Evolutionary conservation across 129 eudicot genomes (phyloP), one percentile per base, ranked within the genome.

Genomic region (Deinandra increscens): DNA sequence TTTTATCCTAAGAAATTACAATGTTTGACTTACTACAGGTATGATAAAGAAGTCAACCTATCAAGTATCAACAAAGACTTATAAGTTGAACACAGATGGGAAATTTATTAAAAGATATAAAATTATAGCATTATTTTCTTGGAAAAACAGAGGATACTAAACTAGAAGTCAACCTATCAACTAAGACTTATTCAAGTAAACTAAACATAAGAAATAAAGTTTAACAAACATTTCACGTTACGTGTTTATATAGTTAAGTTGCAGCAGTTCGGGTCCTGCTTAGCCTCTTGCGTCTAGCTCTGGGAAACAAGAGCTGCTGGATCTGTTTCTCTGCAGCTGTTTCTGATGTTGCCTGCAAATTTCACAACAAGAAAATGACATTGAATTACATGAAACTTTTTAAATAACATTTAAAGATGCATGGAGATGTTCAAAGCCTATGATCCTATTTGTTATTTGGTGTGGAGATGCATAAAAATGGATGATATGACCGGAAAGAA

Each of bases 241-340:
- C 60, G 61, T 70, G 15, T 69, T 59, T 60, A 45, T 36, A 67
- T 75, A 43, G 44, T 66, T 65, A 65, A 15, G 56, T 50, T 77
- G 75, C 72, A 66, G 68, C 68, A 5, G 79, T 66, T 17, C 58
- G 75, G 42, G 43, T 77, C 73, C 72, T 73, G 19, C 76, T 42
- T 49, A 69, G 71, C 34, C 78, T 80, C 67, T 85, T 85, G 44
- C 91, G 84, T 38, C 80, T 77, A 23, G 86, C 81, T 66, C 84
- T 73, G 9, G 95, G 91, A 73, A 80, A 88, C 56, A 88, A 71
- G 13, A 88, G 88, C 66, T 83, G 91, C 51, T 81, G 88, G 60
- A 88, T 88, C 83, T 88, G 95, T 69, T 88, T 88, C 75, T 85
- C 91, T 23, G 91, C 91, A 69, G 83, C 95, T 20, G 75, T 55